Conservation (phyloP, 805 yeast genomes). For the Candida boleticola region DNA sequence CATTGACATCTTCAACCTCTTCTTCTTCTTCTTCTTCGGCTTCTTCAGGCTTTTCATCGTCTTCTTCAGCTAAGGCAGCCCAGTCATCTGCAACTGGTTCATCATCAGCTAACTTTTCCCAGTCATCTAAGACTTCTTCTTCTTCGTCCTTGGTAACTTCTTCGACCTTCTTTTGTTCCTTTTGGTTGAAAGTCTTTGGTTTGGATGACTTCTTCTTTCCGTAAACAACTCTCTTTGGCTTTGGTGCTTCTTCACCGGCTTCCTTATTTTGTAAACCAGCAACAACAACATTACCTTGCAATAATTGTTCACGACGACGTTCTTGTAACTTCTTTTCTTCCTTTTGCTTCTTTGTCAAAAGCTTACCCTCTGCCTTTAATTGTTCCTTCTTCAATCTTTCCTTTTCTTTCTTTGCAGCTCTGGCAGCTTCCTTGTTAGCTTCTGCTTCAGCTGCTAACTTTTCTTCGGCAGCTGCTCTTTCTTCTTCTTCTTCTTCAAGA, state of each 20-base stretch:
- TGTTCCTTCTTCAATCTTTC: constrained; percentile 86
- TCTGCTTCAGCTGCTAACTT: constrained; percentile 57
- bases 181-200: constrained; percentile 36
- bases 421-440: constrained; percentile 57
- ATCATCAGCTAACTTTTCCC: constrained; percentile 70
- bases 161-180: constrained; percentile 22
- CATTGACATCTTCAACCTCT: constrained; percentile 25
- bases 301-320: constrained; percentile 82
- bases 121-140: constrained; percentile 64
- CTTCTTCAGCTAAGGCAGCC: constrained; percentile 41
- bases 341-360: constrained; percentile 89
- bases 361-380: constrained; percentile 94
- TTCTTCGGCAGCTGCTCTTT: constrained; percentile 50
- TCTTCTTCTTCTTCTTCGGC: constrained; percentile 18
- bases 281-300: constrained; percentile 70
- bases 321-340: constrained; percentile 85
- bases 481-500: constrained; percentile 66
- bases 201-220: constrained; percentile 64
- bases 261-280: constrained; percentile 58
- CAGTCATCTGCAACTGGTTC: constrained; percentile 52
- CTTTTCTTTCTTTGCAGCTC: constrained; percentile 73
- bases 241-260: constrained; percentile 26
- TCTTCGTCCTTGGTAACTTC: constrained; percentile 23
- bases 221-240: constrained; percentile 69
- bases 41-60: constrained; percentile 14